Evolutionary conservation across 805 yeast genomes (phyloP), one percentile per base, ranked within the genome.

Genomic region (Pichia rugopelliculosa): DNA sequence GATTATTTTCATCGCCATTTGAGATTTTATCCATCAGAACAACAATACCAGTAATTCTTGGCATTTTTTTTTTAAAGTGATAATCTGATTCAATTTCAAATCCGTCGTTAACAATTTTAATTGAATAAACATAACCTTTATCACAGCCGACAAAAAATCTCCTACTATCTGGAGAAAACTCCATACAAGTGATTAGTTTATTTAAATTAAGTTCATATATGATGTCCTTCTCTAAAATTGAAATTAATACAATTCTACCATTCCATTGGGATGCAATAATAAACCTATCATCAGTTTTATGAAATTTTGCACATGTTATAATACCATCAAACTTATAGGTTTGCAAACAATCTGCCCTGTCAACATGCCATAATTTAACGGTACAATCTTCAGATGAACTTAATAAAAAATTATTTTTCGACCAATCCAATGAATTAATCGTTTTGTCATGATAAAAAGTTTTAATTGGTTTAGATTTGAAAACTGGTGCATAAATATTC

Each of bases 381-480:
- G 95, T 83, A 53, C 78, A 75, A 65, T 90, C 98, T 83, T 86
- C 84, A 1, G 95, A 84, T 4, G 93, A 82, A 0, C 93, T 74
- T 1, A 88, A 61, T 26, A 91, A 61, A 56, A 90, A 90, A 60
- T 83, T 83, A 65, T 88, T 89, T 56, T 82, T 83, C 44, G 95
- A 84, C 97, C 97, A 90, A 57, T 86, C 87, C 30, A 90, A 59
- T 11, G 85, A 78, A n/a, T 87, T 62, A 15, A 91, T 73, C 49
- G 87, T 84, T 41, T 76, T 76, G 0, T 75, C 64, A 63, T 91
- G 97, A 17, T 61, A 64, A 52, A 79, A 84, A 13, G 73, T 73
- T 26, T 77, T 71, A 15, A 72, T 60, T 0, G 97, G 96, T 11
- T 59, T 61, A 4, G 80, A 76, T 53, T 81, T 83, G 61, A 90